phyloP scores from a whole-genome alignment of 257 asterid genomes.

The Penstemon barbatus region DNA sequence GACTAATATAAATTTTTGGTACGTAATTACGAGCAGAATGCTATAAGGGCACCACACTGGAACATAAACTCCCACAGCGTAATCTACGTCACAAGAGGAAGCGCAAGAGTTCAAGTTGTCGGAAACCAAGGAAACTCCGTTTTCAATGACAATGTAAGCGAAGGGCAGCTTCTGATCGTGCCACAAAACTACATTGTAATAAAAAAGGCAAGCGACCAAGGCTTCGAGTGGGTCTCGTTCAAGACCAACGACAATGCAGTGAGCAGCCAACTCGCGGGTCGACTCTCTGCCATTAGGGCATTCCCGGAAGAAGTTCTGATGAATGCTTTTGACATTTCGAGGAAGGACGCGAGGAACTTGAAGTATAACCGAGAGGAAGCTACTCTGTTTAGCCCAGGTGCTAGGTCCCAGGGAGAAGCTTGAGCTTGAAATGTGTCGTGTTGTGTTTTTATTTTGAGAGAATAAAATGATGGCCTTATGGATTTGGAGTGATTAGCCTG shows the following conservation, averaged over 20 bases:
- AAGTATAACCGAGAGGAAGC: conserved; percentile 55
- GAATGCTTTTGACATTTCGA: conserved; percentile 46
- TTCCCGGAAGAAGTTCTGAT: conserved; percentile 60
- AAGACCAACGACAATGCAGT: conserved; percentile 62
- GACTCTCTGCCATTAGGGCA: conserved; percentile 53
- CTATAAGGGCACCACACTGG: conserved; percentile 52
- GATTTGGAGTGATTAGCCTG: no score
- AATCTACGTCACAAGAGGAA: conserved; percentile 50
- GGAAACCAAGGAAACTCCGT: conserved; percentile 44
- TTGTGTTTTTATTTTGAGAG: no score
- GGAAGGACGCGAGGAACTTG: conserved; percentile 47
- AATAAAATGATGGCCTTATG: no score
- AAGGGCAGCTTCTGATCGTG: conserved; percentile 51
- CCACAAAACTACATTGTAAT: conserved; percentile 58
- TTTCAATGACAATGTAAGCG: conserved; percentile 44
- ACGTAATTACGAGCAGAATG: conserved; percentile 37
- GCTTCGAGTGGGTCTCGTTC: conserved; percentile 59
- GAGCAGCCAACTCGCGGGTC: conserved; percentile 46
- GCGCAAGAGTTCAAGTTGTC: conserved; percentile 55
- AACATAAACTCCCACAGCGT: conserved; percentile 46
- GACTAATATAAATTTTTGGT: not conserved
- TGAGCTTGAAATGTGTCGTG: no score
- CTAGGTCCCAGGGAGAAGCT: no score
- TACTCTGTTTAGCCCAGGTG: conserved; percentile 33
- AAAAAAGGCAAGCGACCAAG: conserved; percentile 51